These are phyloP conservation scores for Apiospora malaysiana DNA, from an alignment of 2,329 filamentous ascomycete genomes.

Conservation along the genomic window DNA sequence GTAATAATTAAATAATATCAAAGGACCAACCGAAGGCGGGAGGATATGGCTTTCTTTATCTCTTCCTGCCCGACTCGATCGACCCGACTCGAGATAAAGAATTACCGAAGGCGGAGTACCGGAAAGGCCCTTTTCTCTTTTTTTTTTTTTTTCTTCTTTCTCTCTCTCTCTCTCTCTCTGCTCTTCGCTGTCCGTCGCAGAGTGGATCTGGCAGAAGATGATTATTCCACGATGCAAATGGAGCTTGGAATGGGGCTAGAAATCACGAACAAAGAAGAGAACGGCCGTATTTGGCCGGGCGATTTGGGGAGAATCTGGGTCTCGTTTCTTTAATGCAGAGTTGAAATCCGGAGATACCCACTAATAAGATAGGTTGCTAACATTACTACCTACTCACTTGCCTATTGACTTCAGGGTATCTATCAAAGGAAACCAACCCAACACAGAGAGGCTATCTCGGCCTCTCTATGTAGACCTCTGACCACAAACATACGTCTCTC, in stretches of 20 bases:
- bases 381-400: not conserved
- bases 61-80: not conserved
- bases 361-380: not conserved
- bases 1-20: not conserved
- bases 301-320: constrained; percentile 11
- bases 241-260: constrained; percentile 14
- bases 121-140: constrained; percentile 11
- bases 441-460: not conserved
- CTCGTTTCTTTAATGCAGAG: not conserved
- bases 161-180: not conserved
- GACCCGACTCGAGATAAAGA: constrained; percentile 13
- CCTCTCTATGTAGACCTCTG: not conserved
- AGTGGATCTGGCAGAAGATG: not conserved
- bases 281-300: constrained; percentile 20
- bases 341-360: constrained; percentile 16
- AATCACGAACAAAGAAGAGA: constrained; percentile 17
- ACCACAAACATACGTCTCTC: constrained; percentile 10
- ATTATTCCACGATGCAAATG: constrained; percentile 18
- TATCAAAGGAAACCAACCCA: constrained; percentile 7
- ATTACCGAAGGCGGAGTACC: constrained; percentile 24
- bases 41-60: not conserved
- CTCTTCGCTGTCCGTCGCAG: not conserved
- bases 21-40: not conserved
- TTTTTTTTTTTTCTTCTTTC: constrained; percentile 1
- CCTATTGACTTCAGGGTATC: not conserved